Percentiles rank a stretch among this genome's conserved stretches.
Conservation (phyloP, 1,284 basidiomycete species). For the Tylopilus sp. region DNA sequence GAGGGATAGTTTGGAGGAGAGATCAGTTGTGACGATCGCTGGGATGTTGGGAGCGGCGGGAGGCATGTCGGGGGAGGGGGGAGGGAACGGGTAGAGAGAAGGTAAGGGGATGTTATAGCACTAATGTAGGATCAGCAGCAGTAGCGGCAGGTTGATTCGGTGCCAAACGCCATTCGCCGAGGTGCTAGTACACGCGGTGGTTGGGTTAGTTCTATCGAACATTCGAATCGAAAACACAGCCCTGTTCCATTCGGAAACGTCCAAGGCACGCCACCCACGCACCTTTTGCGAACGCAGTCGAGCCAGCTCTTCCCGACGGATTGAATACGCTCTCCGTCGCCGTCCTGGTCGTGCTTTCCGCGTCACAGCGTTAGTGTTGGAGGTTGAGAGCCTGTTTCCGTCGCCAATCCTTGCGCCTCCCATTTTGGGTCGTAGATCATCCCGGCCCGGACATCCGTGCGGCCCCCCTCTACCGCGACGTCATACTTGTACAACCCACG, state of each 20-base stretch:
- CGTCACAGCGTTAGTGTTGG: background rate
- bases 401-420: slow-evolving; percentile 9
- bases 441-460: slow-evolving; percentile 13
- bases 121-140: no score
- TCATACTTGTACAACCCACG: slow-evolving; percentile 18
- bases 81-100: background rate
- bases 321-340: slow-evolving; percentile 3
- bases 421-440: slow-evolving; percentile 28
- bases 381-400: background rate
- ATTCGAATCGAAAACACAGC: slow-evolving; percentile 35
- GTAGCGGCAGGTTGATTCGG: background rate
- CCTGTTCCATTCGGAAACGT: slow-evolving; percentile 22
- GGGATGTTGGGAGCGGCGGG: slow-evolving; percentile 26
- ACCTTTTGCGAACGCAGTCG: background rate
- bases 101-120: no score
- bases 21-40: slow-evolving; percentile 36
- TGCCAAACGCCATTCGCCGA: background rate
- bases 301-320: slow-evolving; percentile 1
- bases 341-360: background rate
- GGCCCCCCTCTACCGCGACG: slow-evolving; percentile 5
- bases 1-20: slow-evolving; percentile 33
- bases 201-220: slow-evolving; percentile 13
- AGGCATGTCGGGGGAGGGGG: slow-evolving; percentile 19
- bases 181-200: slow-evolving; percentile 1
- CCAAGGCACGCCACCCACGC: slow-evolving; percentile 15